Evolutionary conservation across 2,329 filamentous ascomycete genomes (phyloP), one percentile per base, ranked within the genome.

Genomic region (Nemania abortiva): DNA sequence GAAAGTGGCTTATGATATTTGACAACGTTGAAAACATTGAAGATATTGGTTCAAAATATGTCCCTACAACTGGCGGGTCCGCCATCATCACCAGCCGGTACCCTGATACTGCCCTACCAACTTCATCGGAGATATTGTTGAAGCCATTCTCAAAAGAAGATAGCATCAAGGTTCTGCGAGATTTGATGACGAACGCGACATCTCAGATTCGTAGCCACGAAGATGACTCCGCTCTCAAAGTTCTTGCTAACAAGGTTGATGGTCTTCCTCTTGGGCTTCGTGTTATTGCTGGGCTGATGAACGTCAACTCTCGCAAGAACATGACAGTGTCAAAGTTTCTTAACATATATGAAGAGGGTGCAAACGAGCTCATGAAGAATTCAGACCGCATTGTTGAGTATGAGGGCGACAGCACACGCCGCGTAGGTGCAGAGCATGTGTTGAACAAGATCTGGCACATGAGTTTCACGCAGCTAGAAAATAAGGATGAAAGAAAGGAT

Each of bases 1-100:
- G 31, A 24, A 4, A 42, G 20, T 56, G 53, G 53, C 53, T 56
- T 1, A 56, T 56, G n/a, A 56, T 56, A 22, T 56, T 56, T 15
- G 53, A 56, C 18, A 56, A 56, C 24, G n/a, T 56, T 42, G 53
- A 56, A 24, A 42, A 39, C 11, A 20, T 56, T 3, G 53, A 42
- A 10, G 15, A 56, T 13, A 56, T 56, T 6, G 13, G 11, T 20
- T 31, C 31, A 13, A 42, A 42, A 1, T 56, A 56, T 13, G 34
- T 56, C 20, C 53, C 53, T 7, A 56, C 34, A 20, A 56, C 53
- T 4, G 11, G n/a, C 11, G 53, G 53, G 6, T 20, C 53, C 2
- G 13, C 42, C 20, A 56, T 56, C 31, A 56, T 56, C 6, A 56
- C 53, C 6, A 56, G 53, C 22, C 53, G 53, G 34, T 24, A 39